Evolutionary conservation across 768 basidiomycete species (phyloP).

Genomic region (Tylopilus sp.): DNA sequence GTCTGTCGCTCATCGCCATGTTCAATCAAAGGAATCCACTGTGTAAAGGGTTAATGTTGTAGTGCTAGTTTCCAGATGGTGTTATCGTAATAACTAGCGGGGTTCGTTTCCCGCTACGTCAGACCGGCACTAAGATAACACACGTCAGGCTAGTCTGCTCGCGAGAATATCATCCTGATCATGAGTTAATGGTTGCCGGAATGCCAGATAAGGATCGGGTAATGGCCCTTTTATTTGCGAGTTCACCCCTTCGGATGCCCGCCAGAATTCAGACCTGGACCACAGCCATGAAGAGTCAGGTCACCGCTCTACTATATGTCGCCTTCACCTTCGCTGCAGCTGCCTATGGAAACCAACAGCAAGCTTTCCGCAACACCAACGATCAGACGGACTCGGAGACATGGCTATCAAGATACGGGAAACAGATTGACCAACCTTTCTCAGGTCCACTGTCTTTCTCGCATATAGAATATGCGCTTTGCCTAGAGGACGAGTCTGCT

Average conservation of each 20-base stretch:
- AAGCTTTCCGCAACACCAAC: conserved; percentile 8
- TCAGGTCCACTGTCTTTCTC: conserved; percentile 83
- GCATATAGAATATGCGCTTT: conserved; percentile 60
- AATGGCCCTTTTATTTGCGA: too few relatives aligned
- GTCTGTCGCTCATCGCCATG: conserved; percentile 24
- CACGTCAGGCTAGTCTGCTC: background rate
- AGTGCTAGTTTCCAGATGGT: too few relatives aligned
- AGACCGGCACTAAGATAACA: background rate
- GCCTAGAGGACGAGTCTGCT: conserved; percentile 20
- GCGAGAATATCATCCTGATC: background rate
- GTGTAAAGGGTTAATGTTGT: background rate
- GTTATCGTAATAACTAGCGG: background rate
- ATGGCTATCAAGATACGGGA: conserved; percentile 75
- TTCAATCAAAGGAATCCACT: conserved; percentile 5
- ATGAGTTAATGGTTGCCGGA: background rate
- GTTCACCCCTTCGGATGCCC: too few relatives aligned
- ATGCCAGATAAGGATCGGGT: too few relatives aligned
- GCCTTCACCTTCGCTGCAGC: background rate
- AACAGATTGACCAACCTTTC: conserved; percentile 69
- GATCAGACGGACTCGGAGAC: conserved; percentile 34
- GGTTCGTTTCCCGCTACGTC: background rate
- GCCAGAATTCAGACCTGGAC: background rate
- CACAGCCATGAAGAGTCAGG: conserved; percentile 13
- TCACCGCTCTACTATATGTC: background rate
- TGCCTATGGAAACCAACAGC: conserved; percentile 14